A percentile compares a stretch with the other conserved stretches of the same genome.
Evolutionary conservation across 768 basidiomycete genomes (phyloP).

Genomic region (Nidularia sp.): DNA sequence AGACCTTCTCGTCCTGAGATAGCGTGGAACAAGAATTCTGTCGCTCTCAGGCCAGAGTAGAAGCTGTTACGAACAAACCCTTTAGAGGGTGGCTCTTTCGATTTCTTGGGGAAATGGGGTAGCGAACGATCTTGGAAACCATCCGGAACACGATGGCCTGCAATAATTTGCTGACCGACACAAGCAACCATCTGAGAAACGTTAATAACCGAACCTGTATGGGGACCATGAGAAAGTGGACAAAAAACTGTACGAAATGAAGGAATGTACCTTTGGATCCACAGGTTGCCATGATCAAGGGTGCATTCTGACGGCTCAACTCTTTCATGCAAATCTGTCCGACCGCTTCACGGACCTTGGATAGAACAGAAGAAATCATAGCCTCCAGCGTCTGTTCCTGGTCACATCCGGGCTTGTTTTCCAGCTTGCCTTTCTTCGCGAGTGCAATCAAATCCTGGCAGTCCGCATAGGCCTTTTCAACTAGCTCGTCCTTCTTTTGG

Average conservation of each 20-base stretch:
- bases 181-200: slow-evolving; percentile 99
- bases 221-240: not conserved
- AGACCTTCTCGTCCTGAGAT: slow-evolving; percentile 98
- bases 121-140: slow-evolving; percentile 98
- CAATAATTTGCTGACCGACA: slow-evolving; percentile 98
- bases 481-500: slow-evolving; percentile 76
- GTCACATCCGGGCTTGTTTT: slow-evolving; percentile 97
- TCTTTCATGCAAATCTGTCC: slow-evolving; percentile 98
- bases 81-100: slow-evolving; percentile 92
- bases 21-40: slow-evolving; percentile 98
- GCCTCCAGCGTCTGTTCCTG: slow-evolving; percentile 97
- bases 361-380: slow-evolving; percentile 89
- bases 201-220: slow-evolving; percentile 89
- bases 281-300: slow-evolving; percentile 98
- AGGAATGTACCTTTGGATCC: slow-evolving; percentile 83
- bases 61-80: slow-evolving; percentile 99
- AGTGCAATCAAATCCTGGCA: slow-evolving; percentile 85
- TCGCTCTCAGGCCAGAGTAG: slow-evolving; percentile 85
- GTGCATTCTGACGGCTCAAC: slow-evolving; percentile 94
- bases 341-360: slow-evolving; percentile 92
- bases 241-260: not conserved
- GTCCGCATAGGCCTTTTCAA: slow-evolving; percentile 83
- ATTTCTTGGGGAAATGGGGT: slow-evolving; percentile 98
- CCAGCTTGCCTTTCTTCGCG: slow-evolving; percentile 87
- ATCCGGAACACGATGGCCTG: slow-evolving; percentile 96